These are phyloP conservation scores for Vanilla planifolia DNA, from an alignment of 106 monocot genomes.

Conservation along the genomic window DNA sequence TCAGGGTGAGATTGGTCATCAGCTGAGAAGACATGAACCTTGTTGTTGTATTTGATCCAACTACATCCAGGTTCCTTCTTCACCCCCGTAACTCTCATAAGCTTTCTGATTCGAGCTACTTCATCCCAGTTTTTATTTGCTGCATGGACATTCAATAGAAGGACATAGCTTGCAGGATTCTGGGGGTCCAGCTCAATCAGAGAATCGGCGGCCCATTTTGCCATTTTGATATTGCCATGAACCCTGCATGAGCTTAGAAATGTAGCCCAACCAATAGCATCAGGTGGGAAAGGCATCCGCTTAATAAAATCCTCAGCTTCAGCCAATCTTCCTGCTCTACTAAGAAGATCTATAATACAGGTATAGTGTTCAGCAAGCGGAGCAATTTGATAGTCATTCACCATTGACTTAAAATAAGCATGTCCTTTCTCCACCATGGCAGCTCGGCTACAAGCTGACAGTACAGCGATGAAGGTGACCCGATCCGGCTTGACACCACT, in stretches of 20 bases:
- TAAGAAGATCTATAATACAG: constrained; percentile 79
- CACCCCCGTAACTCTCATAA: constrained; percentile 57
- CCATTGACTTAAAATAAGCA: constrained; percentile 53
- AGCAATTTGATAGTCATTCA: constrained; percentile 31
- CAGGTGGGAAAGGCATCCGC: constrained; percentile 51
- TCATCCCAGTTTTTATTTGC: constrained; percentile 50
- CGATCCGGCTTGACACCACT: constrained; percentile 58
- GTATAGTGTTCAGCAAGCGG: constrained; percentile 68
- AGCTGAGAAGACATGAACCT: constrained; percentile 63
- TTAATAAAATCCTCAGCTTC: constrained; percentile 68
- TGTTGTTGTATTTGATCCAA: constrained; percentile 79
- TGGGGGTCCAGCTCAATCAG: constrained; percentile 53
- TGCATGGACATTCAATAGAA: constrained; percentile 68
- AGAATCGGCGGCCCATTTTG: constrained; percentile 76
- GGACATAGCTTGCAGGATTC: constrained; percentile 69
- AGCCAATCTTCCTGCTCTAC: constrained; percentile 56
- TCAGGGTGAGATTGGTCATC: constrained; percentile 60
- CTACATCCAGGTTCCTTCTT: constrained; percentile 82
- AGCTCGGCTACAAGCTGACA: constrained; percentile 80
- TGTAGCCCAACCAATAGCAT: constrained; percentile 75
- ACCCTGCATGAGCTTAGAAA: constrained; percentile 69
- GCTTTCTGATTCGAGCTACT: constrained; percentile 43
- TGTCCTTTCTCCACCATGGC: constrained; percentile 68
- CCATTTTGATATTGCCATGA: constrained; percentile 61
- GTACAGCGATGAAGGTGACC: constrained; percentile 62